phyloP scores from a whole-genome alignment of 2,329 filamentous ascomycete species.

The Rhinocladiella similis region DNA sequence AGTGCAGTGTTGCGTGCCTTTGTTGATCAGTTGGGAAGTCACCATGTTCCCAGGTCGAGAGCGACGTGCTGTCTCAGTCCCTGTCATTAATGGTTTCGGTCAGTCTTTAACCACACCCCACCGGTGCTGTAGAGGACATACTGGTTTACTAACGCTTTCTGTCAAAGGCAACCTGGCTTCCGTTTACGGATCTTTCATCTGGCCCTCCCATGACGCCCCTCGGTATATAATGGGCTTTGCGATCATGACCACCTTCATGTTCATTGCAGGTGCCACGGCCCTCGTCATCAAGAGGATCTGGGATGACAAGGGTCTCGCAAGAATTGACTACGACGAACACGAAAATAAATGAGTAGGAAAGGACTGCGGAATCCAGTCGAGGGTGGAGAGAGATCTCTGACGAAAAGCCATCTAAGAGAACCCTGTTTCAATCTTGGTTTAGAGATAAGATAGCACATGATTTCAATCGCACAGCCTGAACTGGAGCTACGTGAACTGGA shows the following conservation, averaged over 20 bases:
- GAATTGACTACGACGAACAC: constrained; percentile 12
- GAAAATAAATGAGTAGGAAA: not conserved
- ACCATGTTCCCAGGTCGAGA: constrained; percentile 18
- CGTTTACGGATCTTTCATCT: constrained; percentile 35
- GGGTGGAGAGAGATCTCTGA: too few relatives aligned
- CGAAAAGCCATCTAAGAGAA: too few relatives aligned
- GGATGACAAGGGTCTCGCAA: constrained; percentile 16
- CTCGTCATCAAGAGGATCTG: constrained; percentile 12
- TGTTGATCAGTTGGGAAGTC: constrained; percentile 18
- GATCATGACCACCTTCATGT: constrained; percentile 20
- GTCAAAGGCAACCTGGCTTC: constrained; percentile 13
- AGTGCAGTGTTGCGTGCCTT: constrained; percentile 13
- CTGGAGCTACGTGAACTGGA: too few relatives aligned
- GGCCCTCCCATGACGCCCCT: constrained; percentile 46
- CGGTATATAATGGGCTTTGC: constrained; percentile 33
- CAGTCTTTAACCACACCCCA: not conserved
- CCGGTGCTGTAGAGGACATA: too few relatives aligned
- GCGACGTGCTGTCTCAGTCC: constrained; percentile 12
- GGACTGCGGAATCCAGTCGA: too few relatives aligned
- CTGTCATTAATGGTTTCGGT: constrained; percentile 17
- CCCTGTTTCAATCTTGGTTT: too few relatives aligned
- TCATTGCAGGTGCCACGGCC: constrained; percentile 11
- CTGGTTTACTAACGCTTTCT: not conserved
- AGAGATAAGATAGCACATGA: too few relatives aligned
- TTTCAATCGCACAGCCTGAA: too few relatives aligned